Conservation (phyloP, 1,139 yeast genomes). For the Yamadazyma taylorii region DNA sequence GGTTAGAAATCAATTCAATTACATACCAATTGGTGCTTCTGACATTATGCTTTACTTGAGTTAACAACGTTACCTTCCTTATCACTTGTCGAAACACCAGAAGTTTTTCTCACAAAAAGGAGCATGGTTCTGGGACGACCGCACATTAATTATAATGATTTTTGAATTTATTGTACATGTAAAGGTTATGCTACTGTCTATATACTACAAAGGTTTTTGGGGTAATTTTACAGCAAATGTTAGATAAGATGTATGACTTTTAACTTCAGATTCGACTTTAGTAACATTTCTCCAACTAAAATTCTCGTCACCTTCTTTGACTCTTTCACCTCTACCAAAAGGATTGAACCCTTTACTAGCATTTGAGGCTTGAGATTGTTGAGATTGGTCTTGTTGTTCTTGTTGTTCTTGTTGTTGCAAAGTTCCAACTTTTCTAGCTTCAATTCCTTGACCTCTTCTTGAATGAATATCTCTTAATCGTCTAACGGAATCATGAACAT, state of each 20-base stretch:
- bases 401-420: slow-evolving; percentile 14
- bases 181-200: neutral
- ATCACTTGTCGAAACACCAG: neutral
- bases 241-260: slow-evolving; percentile 90
- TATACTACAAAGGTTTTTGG: neutral
- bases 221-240: slow-evolving; percentile 65
- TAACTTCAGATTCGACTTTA: slow-evolving; percentile 78
- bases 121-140: no score
- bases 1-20: no score
- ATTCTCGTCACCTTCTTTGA: slow-evolving; percentile 81
- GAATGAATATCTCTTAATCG: slow-evolving; percentile 79
- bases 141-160: no score
- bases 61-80: slow-evolving; percentile 2
- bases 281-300: slow-evolving; percentile 84
- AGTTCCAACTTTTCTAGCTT: slow-evolving; percentile 43
- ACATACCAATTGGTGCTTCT: slow-evolving; percentile 60
- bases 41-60: slow-evolving; percentile 24
- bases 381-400: neutral
- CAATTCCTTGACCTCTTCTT: slow-evolving; percentile 74
- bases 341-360: slow-evolving; percentile 73
- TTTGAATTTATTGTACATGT: no score
- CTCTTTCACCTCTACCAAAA: slow-evolving; percentile 79
- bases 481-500: slow-evolving; percentile 75
- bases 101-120: no score
- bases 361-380: slow-evolving; percentile 16